A percentile compares a stretch with the other conserved stretches of the same genome.
Evolutionary conservation across 2,329 filamentous ascomycete genomes (phyloP).

Genomic region (Botrytis elliptica): DNA sequence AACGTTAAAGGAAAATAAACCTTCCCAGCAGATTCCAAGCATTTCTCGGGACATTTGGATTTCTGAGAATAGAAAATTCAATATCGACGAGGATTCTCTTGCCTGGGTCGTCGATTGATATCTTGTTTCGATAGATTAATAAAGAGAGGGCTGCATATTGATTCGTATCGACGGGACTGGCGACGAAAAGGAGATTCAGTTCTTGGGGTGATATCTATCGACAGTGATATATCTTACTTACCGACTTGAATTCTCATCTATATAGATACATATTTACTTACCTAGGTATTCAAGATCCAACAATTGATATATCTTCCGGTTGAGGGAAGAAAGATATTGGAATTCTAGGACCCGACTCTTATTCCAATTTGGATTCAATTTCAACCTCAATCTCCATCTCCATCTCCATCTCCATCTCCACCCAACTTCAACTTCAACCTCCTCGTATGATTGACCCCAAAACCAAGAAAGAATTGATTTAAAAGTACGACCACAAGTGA

Average conservation of each 20-base stretch:
- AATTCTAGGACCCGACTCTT: not conserved
- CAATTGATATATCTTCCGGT: too few relatives aligned
- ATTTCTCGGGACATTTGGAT: constrained; percentile 1
- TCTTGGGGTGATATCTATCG: not conserved
- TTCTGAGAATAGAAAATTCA: constrained; percentile 10
- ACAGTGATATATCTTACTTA: not conserved
- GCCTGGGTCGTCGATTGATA: not conserved
- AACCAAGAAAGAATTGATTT: not conserved
- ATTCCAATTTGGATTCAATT: not conserved
- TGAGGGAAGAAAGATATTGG: too few relatives aligned
- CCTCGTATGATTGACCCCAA: not conserved
- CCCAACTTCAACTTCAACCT: not conserved
- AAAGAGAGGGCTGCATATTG: constrained; percentile 2
- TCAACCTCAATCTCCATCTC: not conserved
- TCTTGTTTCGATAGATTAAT: not conserved
- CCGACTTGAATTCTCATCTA: not conserved
- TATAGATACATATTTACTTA: not conserved
- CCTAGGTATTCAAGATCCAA: not conserved
- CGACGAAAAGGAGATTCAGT: not conserved
- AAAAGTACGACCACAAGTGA: not conserved
- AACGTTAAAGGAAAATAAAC: not conserved
- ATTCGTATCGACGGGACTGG: not conserved
- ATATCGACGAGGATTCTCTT: not conserved
- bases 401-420: too few relatives aligned
- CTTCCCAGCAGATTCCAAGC: constrained; percentile 13